A percentile compares a stretch with the other conserved stretches of the same genome.
Evolutionary conservation across 352 stramenopile species (phyloP).

Genomic region (Phytophthora citrophthora): DNA sequence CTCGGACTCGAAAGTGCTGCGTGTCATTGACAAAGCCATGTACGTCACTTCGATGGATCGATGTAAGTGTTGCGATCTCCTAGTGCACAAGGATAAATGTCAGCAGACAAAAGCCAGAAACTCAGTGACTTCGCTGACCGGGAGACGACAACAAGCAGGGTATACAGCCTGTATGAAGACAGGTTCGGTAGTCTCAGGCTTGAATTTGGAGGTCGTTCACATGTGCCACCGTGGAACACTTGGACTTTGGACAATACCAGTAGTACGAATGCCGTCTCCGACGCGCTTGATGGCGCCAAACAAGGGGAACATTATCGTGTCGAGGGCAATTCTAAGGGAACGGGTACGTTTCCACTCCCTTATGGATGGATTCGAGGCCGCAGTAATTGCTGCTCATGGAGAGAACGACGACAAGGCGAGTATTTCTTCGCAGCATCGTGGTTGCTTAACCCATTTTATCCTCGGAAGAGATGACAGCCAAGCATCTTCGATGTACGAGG

Average conservation of each 20-base stretch:
- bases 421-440: neutral
- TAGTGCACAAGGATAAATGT: constrained; percentile 18
- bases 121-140: constrained; percentile 9
- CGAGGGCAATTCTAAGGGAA: constrained; percentile 13
- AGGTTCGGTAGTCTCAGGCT: neutral
- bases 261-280: constrained; percentile 9
- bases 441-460: constrained; percentile 54
- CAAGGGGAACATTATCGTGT: constrained; percentile 19
- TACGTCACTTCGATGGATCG: constrained; percentile 62
- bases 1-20: constrained; percentile 69
- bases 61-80: constrained; percentile 55
- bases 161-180: constrained; percentile 58
- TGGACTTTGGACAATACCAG: constrained; percentile 58
- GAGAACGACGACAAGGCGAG: neutral
- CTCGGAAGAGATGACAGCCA: constrained; percentile 44
- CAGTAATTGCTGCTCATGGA: constrained; percentile 8
- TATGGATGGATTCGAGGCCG: constrained; percentile 37
- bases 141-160: constrained; percentile 29
- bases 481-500: constrained; percentile 41
- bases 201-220: constrained; percentile 51
- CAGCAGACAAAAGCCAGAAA: constrained; percentile 2
- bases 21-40: constrained; percentile 56
- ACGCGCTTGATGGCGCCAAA: constrained; percentile 2
- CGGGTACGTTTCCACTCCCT: constrained; percentile 31
- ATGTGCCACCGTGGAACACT: constrained; percentile 62